Evolutionary conservation across 768 basidiomycete genomes (phyloP).

Genomic region (Phlegmacium glaucopus): DNA sequence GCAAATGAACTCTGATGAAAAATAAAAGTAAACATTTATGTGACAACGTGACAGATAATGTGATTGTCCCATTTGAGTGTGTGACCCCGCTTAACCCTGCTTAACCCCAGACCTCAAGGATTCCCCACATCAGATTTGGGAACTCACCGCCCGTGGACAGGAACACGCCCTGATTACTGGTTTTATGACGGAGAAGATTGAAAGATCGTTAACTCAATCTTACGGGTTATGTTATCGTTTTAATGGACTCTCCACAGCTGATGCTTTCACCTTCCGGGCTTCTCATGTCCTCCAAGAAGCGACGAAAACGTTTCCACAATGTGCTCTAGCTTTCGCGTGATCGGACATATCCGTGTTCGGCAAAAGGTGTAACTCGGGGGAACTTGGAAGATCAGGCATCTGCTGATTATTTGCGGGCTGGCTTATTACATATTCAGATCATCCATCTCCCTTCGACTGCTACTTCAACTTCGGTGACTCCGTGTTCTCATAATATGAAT

Average conservation of each 20-base stretch:
- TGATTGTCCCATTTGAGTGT: constrained; percentile 1
- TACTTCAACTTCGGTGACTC: constrained; percentile 36
- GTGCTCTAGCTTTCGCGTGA: constrained; percentile 36
- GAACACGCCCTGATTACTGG: constrained; percentile 12
- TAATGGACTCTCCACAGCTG: neutral
- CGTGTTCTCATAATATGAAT: constrained; percentile 53
- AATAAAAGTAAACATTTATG: constrained; percentile 6
- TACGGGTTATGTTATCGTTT: constrained; percentile 3
- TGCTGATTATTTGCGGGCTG: constrained; percentile 43
- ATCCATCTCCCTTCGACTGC: constrained; percentile 32
- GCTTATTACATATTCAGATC: constrained; percentile 49
- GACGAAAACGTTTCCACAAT: constrained; percentile 39
- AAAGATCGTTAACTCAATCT: neutral
- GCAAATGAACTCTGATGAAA: neutral
- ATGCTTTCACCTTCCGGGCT: constrained; percentile 11
- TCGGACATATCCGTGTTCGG: constrained; percentile 47
- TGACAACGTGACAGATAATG: constrained; percentile 11
- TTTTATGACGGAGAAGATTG: neutral
- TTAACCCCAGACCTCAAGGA: constrained; percentile 12
- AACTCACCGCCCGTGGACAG: constrained; percentile 11
- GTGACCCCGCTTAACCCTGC: constrained; percentile 9
- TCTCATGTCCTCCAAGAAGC: constrained; percentile 21
- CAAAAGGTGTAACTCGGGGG: too few species aligned
- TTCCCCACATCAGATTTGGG: constrained; percentile 19
- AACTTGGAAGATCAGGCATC: constrained; percentile 41